Evolutionary conservation across 1,139 yeast species (phyloP).

Genomic region (Magnusiomyces suaveolens): DNA sequence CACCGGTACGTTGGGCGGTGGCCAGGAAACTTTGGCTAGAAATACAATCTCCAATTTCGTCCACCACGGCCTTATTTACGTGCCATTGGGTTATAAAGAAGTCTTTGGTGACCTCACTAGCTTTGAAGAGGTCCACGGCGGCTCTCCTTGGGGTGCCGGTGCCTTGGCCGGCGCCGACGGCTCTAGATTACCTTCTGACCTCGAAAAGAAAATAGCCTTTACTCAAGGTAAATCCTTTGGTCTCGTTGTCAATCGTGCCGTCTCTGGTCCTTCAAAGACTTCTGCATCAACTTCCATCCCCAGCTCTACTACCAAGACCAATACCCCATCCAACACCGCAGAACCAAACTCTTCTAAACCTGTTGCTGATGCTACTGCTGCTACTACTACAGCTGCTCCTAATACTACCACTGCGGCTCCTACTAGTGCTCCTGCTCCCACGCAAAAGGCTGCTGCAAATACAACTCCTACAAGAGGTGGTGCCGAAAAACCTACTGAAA

Average conservation of each 20-base stretch:
- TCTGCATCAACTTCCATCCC: constrained; percentile 9
- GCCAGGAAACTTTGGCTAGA: constrained; percentile 49
- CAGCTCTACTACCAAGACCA: constrained; percentile 9
- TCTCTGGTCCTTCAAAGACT: background rate
- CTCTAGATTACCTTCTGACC: constrained; percentile 48
- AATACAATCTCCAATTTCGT: constrained; percentile 44
- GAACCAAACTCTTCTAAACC: constrained; percentile 11
- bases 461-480: constrained; percentile 4
- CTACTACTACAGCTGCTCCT: background rate
- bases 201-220: constrained; percentile 51
- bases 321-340: constrained; percentile 12
- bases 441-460: constrained; percentile 9
- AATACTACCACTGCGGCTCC: background rate
- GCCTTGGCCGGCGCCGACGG: constrained; percentile 59
- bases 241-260: constrained; percentile 28
- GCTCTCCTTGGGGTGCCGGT: constrained; percentile 68
- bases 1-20: constrained; percentile 55
- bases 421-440: constrained; percentile 12
- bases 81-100: constrained; percentile 51
- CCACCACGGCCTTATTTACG: constrained; percentile 55
- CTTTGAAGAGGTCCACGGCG: constrained; percentile 57
- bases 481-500: constrained; percentile 10
- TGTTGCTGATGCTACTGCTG: background rate
- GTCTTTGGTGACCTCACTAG: constrained; percentile 44
- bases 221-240: constrained; percentile 56